phyloP scores from a whole-genome alignment of 2,329 filamentous ascomycete species.

The Aspergillus sp. region DNA sequence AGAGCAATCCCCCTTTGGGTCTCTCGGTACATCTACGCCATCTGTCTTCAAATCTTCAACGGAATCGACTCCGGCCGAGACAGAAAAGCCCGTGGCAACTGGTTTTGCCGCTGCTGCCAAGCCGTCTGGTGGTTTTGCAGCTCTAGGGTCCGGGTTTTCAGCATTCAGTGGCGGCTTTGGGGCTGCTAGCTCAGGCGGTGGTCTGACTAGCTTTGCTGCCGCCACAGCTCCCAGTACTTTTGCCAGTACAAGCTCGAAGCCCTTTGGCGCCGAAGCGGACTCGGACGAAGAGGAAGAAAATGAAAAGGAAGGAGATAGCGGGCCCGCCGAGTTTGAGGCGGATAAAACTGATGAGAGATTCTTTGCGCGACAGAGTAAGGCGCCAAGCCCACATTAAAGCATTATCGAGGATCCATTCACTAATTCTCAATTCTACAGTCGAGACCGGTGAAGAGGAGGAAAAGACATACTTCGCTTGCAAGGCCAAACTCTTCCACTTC shows the following conservation, averaged over 20 bases:
- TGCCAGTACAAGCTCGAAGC: slow-evolving; percentile 48
- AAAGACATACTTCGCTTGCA: slow-evolving; percentile 69
- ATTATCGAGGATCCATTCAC: slow-evolving; percentile 9
- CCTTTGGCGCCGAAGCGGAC: slow-evolving; percentile 72
- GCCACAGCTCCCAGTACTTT: slow-evolving; percentile 50
- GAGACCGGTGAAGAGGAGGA: slow-evolving; percentile 89
- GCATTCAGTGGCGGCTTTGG: slow-evolving; percentile 51
- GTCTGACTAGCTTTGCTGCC: slow-evolving; percentile 69
- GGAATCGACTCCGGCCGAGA: slow-evolving; percentile 19
- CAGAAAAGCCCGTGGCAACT: slow-evolving; percentile 21
- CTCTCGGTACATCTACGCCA: slow-evolving; percentile 49
- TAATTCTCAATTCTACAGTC: slow-evolving; percentile 51
- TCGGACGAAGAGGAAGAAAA: slow-evolving; percentile 52
- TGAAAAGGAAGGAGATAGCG: slow-evolving; percentile 48
- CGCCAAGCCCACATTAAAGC: slow-evolving; percentile 7
- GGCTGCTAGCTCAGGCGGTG: slow-evolving; percentile 43
- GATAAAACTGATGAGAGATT: slow-evolving; percentile 51
- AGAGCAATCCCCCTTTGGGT: slow-evolving; percentile 63
- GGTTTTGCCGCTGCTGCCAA: slow-evolving; percentile 35
- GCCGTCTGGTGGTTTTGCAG: slow-evolving; percentile 40
- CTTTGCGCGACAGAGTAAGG: slow-evolving; percentile 64
- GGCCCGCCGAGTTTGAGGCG: slow-evolving; percentile 50
- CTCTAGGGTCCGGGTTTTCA: slow-evolving; percentile 37
- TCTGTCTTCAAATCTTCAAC: slow-evolving; percentile 42
- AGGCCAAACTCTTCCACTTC: slow-evolving; percentile 83